Evolutionary conservation across 164 flowering plant genomes (phyloP), one percentile per base, ranked within the genome.

Genomic region (Vitis cinerea): DNA sequence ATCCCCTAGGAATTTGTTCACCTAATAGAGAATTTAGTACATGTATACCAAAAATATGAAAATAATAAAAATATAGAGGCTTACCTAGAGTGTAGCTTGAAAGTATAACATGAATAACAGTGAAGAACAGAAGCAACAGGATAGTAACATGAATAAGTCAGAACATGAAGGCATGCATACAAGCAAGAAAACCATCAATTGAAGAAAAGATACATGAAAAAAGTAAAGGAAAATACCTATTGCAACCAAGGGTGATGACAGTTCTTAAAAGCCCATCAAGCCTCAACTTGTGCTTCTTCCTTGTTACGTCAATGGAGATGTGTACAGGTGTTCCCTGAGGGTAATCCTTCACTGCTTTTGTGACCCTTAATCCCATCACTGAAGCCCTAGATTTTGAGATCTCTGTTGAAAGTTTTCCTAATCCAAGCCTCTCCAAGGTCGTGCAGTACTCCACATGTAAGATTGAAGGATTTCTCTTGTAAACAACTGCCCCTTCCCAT

Each of bases 401-500:
- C 11, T 85, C 86, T 6, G 88, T 80, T 1, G 99, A 93, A 62
- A 85, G 75, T 17, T 77, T 78, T 29, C 78, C 93, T 37, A 95
- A 76, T 12, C 98, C 99, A 63, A 95, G 82, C 75, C 97, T 85
- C 79, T 96, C 99, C 19, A 96, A 79, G 10, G 99, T 93, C 3
- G 99, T 96, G 73, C 99, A 90, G 69, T 87, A 90, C 76, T 96
- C 99, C 59, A 91, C 16, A 72, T 93, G 98, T 19, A 90, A 53
- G 30, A 80, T 59, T 0, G 89, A 75, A 48, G 97, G 63, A 71
- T 88, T 84, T 68, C 97, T 85, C 79, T 71, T 87, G 74, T 90
- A 96, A 59, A 88, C 48, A 65, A 96, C 61, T 1, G 99, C 97
- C 15, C 97, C 99, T 80, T 90, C 97, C 99, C 99, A 96, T 13